Percentiles rank a stretch among this genome's conserved stretches.
Conservation (phyloP, 2,329 filamentous ascomycete genomes). For the Colletotrichum siamense region DNA sequence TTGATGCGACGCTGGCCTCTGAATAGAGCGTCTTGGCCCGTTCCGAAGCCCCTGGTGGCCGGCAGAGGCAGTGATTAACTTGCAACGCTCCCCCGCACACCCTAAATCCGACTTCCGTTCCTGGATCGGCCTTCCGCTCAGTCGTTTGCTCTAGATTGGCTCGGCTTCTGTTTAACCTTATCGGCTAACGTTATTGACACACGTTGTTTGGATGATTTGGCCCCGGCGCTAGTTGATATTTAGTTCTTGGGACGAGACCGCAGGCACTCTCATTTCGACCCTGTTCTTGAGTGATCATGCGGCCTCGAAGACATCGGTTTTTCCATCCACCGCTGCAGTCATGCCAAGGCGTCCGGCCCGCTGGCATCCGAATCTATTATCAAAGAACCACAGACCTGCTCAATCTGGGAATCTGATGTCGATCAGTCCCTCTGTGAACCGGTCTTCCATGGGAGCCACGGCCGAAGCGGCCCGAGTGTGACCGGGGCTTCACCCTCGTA, state of each 20-base stretch:
- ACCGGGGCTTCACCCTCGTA: not conserved
- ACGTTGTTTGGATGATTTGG: not conserved
- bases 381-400: not conserved
- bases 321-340: not conserved
- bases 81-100: not conserved
- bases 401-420: not conserved
- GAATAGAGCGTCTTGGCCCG: not conserved
- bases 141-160: not conserved
- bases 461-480: not conserved
- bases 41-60: not conserved
- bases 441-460: not conserved
- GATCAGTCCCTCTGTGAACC: not conserved
- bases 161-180: conserved; percentile 1
- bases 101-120: not conserved
- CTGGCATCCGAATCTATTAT: not conserved
- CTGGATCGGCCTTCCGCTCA: not conserved
- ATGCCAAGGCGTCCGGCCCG: not conserved
- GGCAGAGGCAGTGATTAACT: not conserved
- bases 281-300: not conserved
- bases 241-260: not conserved
- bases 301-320: not conserved
- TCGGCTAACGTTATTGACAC: not conserved
- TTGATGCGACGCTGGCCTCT: not conserved
- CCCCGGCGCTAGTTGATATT: not conserved
- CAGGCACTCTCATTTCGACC: not conserved